phyloP scores from a whole-genome alignment of 2,329 filamentous ascomycete genomes.

The Orbilia quercus region DNA sequence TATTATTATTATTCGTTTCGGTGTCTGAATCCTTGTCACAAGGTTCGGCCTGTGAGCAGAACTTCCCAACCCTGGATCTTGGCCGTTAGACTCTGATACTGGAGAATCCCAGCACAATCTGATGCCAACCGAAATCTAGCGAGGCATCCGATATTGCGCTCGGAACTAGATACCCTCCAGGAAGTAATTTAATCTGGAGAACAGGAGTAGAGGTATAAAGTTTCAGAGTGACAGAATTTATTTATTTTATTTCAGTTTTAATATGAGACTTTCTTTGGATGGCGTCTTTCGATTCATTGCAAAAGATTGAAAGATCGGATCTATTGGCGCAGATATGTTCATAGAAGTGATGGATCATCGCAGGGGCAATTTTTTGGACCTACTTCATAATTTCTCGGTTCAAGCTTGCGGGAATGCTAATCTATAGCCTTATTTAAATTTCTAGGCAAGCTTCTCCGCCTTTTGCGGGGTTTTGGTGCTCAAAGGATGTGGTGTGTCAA shows the following conservation, averaged over 20 bases:
- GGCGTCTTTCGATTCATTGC: too few relatives aligned
- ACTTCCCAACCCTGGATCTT: conserved; percentile 27
- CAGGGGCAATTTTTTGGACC: conserved; percentile 26
- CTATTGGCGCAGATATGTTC: not conserved
- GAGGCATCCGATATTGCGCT: not conserved
- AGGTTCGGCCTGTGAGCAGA: conserved; percentile 33
- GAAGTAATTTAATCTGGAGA: too few relatives aligned
- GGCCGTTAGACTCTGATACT: conserved; percentile 47
- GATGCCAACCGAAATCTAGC: conserved; percentile 33
- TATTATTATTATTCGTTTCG: too few relatives aligned
- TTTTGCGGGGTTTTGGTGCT: conserved; percentile 56
- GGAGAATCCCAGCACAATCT: conserved; percentile 35
- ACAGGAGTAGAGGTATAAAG: too few relatives aligned
- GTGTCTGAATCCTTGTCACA: conserved; percentile 39
- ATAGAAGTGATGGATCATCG: not conserved
- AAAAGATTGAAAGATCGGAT: not conserved
- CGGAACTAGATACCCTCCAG: too few relatives aligned
- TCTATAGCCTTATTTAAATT: conserved; percentile 55
- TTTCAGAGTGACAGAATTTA: too few relatives aligned
- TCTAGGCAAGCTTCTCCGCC: conserved; percentile 57
- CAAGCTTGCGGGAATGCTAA: conserved; percentile 41
- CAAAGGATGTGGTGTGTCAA: conserved; percentile 50
- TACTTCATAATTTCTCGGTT: conserved; percentile 31
- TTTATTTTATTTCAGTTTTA: too few relatives aligned
- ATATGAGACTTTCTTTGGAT: too few relatives aligned